Evolutionary conservation across 345 rosid species (phyloP).

Genomic region (Brassica juncea): DNA sequence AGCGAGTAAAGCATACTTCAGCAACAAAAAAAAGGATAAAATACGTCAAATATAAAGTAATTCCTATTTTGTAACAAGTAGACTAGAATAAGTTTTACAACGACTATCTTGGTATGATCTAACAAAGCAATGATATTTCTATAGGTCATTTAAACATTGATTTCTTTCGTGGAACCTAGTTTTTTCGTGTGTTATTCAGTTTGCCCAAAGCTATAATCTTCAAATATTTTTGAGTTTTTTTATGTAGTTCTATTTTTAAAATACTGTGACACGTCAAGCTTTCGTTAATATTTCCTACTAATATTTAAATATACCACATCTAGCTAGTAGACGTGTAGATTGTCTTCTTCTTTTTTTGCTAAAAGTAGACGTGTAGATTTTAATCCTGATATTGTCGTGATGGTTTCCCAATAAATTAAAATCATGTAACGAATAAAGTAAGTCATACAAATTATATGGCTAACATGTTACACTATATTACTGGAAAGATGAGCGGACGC

Average conservation of each 20-base stretch:
- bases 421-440: background rate
- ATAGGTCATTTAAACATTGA: too few relatives aligned
- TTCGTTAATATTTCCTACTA: background rate
- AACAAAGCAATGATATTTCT: too few relatives aligned
- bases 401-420: background rate
- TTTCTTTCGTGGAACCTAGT: too few relatives aligned
- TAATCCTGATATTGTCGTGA: background rate
- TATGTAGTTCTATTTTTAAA: background rate
- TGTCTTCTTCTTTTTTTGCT: too few relatives aligned
- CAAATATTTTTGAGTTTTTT: too few relatives aligned
- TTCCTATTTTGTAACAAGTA: background rate
- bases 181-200: background rate
- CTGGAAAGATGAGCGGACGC: background rate
- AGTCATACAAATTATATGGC: background rate
- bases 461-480: background rate
- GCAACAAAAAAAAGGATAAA: background rate
- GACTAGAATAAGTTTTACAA: background rate
- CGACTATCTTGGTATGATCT: too few relatives aligned
- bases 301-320: background rate
- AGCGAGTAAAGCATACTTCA: background rate
- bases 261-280: background rate
- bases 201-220: background rate
- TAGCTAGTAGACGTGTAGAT: background rate
- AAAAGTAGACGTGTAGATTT: background rate
- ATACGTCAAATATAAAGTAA: background rate